phyloP scores from a whole-genome alignment of 2,329 filamentous ascomycete genomes.

The Hymenoscyphus infarciens region DNA sequence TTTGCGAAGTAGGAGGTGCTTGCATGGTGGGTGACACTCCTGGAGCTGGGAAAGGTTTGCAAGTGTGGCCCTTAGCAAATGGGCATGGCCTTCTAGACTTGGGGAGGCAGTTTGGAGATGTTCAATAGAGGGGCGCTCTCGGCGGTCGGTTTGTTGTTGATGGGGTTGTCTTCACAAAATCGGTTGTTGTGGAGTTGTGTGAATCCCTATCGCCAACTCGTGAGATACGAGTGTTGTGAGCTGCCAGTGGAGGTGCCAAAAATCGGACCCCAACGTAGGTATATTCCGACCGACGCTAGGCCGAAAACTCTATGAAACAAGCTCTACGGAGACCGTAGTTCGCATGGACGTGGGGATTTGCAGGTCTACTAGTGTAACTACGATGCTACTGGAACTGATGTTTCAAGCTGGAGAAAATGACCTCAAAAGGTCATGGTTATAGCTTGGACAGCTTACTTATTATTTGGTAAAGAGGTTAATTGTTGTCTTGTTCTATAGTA shows the following conservation, averaged over 20 bases:
- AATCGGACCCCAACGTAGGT: not conserved
- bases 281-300: not conserved
- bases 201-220: not conserved
- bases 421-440: not conserved
- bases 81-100: not conserved
- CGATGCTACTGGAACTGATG: not conserved
- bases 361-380: not conserved
- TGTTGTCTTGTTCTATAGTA: too few relatives aligned
- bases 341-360: not conserved
- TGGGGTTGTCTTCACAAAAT: not conserved
- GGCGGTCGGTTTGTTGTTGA: not conserved
- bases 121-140: not conserved
- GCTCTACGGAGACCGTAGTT: not conserved
- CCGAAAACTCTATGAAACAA: not conserved
- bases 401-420: not conserved
- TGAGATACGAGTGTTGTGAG: conserved; percentile 1
- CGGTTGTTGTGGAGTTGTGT: not conserved
- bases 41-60: conserved; percentile 8
- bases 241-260: conserved; percentile 1
- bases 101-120: not conserved
- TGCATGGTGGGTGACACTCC: conserved; percentile 42
- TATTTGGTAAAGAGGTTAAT: not conserved
- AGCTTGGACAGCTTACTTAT: not conserved
- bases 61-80: not conserved
- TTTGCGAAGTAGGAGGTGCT: conserved; percentile 48